Evolutionary conservation across 2,329 filamentous ascomycete species (phyloP).

Genomic region (Boeremia exigua): DNA sequence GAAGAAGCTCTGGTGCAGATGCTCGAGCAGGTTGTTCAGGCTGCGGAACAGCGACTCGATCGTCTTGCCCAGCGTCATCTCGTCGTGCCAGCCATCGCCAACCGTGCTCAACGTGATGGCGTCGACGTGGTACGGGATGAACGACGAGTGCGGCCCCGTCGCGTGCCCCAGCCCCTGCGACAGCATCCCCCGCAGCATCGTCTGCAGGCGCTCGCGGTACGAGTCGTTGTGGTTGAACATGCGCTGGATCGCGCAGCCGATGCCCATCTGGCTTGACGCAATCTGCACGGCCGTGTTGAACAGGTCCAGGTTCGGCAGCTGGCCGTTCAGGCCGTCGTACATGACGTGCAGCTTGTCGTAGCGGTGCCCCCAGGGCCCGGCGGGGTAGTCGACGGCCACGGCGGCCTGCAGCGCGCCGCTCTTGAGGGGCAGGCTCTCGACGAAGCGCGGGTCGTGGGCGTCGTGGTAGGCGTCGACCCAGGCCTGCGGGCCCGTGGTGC

Average conservation of each 20-base stretch:
- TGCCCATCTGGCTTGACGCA: constrained; percentile 89
- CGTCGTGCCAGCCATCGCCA: constrained; percentile 93
- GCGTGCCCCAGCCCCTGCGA: constrained; percentile 89
- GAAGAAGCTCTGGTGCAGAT: constrained; percentile 98
- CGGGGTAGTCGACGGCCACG: constrained; percentile 88
- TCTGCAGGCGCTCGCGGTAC: constrained; percentile 82
- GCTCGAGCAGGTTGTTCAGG: constrained; percentile 94
- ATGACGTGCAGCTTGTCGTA: constrained; percentile 90
- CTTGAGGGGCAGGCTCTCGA: constrained; percentile 83
- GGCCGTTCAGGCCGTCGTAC: constrained; percentile 95
- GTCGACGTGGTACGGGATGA: constrained; percentile 97
- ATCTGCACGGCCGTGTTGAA: constrained; percentile 93
- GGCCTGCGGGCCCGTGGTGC: constrained; percentile 86
- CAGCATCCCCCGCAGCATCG: constrained; percentile 91
- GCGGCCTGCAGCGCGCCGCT: constrained; percentile 92
- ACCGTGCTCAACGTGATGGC: constrained; percentile 91
- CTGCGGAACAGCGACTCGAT: constrained; percentile 91
- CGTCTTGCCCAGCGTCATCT: constrained; percentile 91
- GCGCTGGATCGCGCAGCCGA: constrained; percentile 80
- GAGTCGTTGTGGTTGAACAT: constrained; percentile 79
- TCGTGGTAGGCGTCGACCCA: constrained; percentile 99
- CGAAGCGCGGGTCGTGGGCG: constrained; percentile 72
- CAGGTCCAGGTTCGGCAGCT: constrained; percentile 92
- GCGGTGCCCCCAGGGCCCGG: constrained; percentile 69
- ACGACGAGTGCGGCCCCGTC: constrained; percentile 89